Conservation (phyloP, 2,329 filamentous ascomycete genomes). For the Pezizomycotina sp. region DNA sequence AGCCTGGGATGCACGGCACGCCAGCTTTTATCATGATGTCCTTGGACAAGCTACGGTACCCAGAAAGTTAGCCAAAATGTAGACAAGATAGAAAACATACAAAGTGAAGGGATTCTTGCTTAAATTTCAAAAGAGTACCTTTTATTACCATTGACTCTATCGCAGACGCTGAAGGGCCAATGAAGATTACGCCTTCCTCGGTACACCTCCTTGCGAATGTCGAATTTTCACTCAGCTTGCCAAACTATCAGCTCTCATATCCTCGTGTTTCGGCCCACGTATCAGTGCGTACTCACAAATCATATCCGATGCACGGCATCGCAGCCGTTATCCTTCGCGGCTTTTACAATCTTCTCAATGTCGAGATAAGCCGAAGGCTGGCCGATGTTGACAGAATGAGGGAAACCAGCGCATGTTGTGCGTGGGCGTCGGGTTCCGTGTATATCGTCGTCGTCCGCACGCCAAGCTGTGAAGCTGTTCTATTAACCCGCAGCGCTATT, state of each 20-base stretch:
- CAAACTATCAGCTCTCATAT: constrained; percentile 4
- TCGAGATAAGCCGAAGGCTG: constrained; percentile 78
- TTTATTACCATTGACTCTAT: constrained; percentile 80
- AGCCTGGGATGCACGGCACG: constrained; percentile 90
- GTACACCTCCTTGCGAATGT: constrained; percentile 76
- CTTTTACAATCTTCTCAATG: constrained; percentile 74
- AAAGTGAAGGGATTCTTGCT: not conserved
- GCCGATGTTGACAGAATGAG: constrained; percentile 69
- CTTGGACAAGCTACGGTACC: constrained; percentile 49
- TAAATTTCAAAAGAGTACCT: constrained; percentile 35
- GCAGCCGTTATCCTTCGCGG: constrained; percentile 73
- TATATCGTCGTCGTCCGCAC: constrained; percentile 90
- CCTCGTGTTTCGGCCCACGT: not conserved
- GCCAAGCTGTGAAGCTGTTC: constrained; percentile 72
- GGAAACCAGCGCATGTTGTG: constrained; percentile 81
- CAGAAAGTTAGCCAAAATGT: no score
- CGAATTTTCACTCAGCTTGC: constrained; percentile 67
- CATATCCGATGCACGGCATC: constrained; percentile 87
- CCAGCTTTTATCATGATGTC: constrained; percentile 94
- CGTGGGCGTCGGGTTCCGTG: constrained; percentile 72
- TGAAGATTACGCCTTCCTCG: constrained; percentile 81
- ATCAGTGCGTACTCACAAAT: constrained; percentile 29
- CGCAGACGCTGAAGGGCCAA: constrained; percentile 54
- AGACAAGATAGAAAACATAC: constrained; percentile 1
- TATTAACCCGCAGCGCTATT: constrained; percentile 83